A percentile compares a stretch with the other conserved stretches of the same genome.
phyloP scores from a whole-genome alignment of 2,329 filamentous ascomycete genomes.

The Sclerotinia trifoliorum region DNA sequence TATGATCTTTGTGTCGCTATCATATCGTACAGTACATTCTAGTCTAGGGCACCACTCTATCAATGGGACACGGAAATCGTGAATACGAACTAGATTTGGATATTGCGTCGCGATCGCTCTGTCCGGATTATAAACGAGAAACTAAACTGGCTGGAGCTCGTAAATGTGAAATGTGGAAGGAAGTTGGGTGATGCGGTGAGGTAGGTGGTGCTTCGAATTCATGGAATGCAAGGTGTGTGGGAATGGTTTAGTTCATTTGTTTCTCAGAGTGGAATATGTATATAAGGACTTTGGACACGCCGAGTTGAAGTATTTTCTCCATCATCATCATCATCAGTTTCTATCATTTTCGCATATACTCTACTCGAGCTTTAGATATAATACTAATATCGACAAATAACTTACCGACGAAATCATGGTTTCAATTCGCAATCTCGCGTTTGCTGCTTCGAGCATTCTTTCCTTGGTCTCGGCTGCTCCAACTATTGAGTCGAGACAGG shows the following conservation, averaged over 20 bases:
- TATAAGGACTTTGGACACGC: neutral
- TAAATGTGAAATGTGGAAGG: neutral
- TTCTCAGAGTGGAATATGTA: neutral
- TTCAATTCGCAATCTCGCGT: slow-evolving; percentile 24
- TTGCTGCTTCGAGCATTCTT: slow-evolving; percentile 25
- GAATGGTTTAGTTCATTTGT: too few species aligned
- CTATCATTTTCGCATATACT: neutral
- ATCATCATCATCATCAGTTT: too few species aligned
- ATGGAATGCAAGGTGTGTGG: neutral
- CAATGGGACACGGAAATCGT: too few species aligned
- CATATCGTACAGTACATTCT: too few species aligned
- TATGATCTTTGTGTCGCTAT: too few species aligned
- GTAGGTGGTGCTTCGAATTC: too few species aligned
- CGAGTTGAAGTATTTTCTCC: neutral
- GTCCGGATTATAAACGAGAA: neutral
- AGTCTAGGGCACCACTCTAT: too few species aligned
- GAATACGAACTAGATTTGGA: neutral
- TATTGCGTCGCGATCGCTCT: neutral
- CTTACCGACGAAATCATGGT: slow-evolving; percentile 24
- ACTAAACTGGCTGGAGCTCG: neutral
- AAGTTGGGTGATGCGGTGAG: neutral
- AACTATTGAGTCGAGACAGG: slow-evolving; percentile 20
- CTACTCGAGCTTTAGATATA: neutral
- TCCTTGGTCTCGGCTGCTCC: slow-evolving; percentile 25
- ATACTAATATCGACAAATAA: neutral